Evolutionary conservation across 2,329 filamentous ascomycete species (phyloP).

Genomic region (Epicoccum nigrum): DNA sequence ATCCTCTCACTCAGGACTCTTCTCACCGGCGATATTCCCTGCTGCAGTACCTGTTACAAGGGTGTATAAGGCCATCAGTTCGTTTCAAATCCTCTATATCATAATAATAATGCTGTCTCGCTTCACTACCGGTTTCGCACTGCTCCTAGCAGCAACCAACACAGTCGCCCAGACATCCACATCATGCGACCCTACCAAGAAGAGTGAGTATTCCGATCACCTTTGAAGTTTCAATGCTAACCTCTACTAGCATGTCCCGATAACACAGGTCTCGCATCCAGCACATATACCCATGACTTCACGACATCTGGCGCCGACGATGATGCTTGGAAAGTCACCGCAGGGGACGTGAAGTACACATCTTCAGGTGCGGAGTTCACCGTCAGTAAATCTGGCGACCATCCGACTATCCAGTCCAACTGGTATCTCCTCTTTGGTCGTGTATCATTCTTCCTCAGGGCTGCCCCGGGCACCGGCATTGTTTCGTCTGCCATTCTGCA

Average conservation of each 20-base stretch:
- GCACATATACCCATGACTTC: slow-evolving; percentile 50
- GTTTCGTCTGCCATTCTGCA: slow-evolving; percentile 80
- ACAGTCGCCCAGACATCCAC: slow-evolving; percentile 49
- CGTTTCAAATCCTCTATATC: neutral
- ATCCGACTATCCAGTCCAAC: slow-evolving; percentile 71
- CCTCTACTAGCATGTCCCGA: slow-evolving; percentile 42
- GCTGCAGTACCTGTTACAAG: neutral
- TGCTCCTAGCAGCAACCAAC: slow-evolving; percentile 11
- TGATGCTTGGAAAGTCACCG: slow-evolving; percentile 35
- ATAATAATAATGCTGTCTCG: neutral
- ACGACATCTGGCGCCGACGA: slow-evolving; percentile 33
- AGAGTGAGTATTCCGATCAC: slow-evolving; percentile 18
- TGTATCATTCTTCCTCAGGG: slow-evolving; percentile 76
- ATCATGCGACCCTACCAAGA: slow-evolving; percentile 48
- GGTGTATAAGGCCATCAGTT: neutral
- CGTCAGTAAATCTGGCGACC: slow-evolving; percentile 52
- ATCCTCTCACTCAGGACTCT: no score
- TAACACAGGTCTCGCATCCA: slow-evolving; percentile 45
- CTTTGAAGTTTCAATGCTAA: neutral
- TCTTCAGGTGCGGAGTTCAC: slow-evolving; percentile 54
- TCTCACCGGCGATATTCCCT: no score
- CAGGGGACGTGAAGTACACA: slow-evolving; percentile 48
- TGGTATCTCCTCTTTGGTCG: slow-evolving; percentile 88
- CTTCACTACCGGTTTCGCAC: slow-evolving; percentile 1
- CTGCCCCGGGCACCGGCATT: slow-evolving; percentile 73